These are phyloP conservation scores for Claviceps sp. DNA, from an alignment of 2,329 filamentous ascomycete species.

Conservation along the genomic window DNA sequence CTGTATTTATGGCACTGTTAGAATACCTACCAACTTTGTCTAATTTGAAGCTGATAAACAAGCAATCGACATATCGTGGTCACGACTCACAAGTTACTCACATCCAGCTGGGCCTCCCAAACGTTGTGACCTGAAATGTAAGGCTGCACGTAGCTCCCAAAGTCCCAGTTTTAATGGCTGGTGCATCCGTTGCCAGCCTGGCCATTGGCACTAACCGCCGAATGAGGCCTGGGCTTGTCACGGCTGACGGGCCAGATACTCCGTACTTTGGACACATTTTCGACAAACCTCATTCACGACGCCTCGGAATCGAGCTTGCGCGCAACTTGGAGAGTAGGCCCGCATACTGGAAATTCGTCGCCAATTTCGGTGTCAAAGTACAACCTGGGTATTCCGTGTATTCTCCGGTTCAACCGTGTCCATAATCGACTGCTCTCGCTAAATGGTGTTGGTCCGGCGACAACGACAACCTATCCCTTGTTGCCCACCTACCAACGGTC, in stretches of 20 bases:
- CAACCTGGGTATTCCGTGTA: neutral
- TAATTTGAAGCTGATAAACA: too few species aligned
- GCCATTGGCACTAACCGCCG: constrained; percentile 1
- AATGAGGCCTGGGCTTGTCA: constrained; percentile 3
- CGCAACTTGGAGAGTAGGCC: constrained; percentile 1
- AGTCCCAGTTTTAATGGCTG: neutral
- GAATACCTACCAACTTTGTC: too few species aligned
- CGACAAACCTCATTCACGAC: constrained; percentile 2
- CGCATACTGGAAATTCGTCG: neutral
- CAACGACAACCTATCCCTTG: neutral
- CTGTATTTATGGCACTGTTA: too few species aligned
- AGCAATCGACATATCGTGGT: too few species aligned
- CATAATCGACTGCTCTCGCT: neutral
- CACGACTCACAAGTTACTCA: too few species aligned
- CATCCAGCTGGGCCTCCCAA: neutral
- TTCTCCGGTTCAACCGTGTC: neutral
- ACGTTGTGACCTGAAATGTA: constrained; percentile 8
- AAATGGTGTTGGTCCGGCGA: constrained; percentile 4
- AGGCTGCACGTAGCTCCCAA: constrained; percentile 1
- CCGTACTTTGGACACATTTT: constrained; percentile 6
- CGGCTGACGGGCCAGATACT: neutral
- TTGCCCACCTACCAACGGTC: constrained; percentile 2
- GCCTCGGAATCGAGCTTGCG: neutral
- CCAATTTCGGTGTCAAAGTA: neutral
- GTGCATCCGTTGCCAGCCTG: constrained; percentile 5